These are phyloP conservation scores for Calonectria pseudoturangicola DNA, from an alignment of 2,329 filamentous ascomycete species.

Conservation along the genomic window DNA sequence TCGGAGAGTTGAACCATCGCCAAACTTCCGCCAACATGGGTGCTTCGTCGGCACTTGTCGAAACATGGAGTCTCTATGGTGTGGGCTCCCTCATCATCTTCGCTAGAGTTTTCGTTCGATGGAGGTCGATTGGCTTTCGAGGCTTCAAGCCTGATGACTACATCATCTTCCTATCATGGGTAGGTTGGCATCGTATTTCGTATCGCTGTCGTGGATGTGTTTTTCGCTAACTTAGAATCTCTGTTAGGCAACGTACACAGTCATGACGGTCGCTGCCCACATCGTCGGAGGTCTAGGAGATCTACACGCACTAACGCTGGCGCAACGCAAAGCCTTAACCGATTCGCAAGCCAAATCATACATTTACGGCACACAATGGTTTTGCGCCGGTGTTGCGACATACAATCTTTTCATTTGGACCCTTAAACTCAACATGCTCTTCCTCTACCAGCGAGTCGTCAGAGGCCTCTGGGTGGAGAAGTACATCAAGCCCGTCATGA, in stretches of 20 bases:
- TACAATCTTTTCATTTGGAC: slow-evolving; percentile 57
- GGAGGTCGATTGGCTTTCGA: slow-evolving; percentile 36
- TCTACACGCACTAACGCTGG: slow-evolving; percentile 39
- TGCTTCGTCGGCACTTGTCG: slow-evolving; percentile 34
- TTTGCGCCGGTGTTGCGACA: slow-evolving; percentile 43
- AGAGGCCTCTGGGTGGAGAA: slow-evolving; percentile 59
- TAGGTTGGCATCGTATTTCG: slow-evolving; percentile 8
- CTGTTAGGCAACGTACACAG: slow-evolving; percentile 36
- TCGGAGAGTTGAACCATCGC: not conserved
- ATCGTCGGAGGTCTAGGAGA: slow-evolving; percentile 41
- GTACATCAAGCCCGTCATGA: slow-evolving; percentile 59
- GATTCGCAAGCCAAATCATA: slow-evolving; percentile 33
- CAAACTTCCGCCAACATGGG: slow-evolving; percentile 27
- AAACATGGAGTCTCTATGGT: slow-evolving; percentile 40
- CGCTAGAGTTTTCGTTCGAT: slow-evolving; percentile 35
- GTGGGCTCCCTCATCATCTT: slow-evolving; percentile 42
- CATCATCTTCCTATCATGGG: slow-evolving; percentile 43
- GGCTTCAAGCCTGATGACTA: slow-evolving; percentile 43
- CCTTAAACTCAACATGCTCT: slow-evolving; percentile 62
- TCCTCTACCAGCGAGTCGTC: slow-evolving; percentile 60
- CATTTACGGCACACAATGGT: slow-evolving; percentile 45
- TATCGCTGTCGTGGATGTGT: too few relatives aligned
- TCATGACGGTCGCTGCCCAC: slow-evolving; percentile 45
- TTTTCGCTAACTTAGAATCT: not conserved
- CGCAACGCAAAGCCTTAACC: slow-evolving; percentile 30